Evolutionary conservation across 2,329 filamentous ascomycete genomes (phyloP), one percentile per base, ranked within the genome.

Genomic region (Davidsoniella neocaledoniae): DNA sequence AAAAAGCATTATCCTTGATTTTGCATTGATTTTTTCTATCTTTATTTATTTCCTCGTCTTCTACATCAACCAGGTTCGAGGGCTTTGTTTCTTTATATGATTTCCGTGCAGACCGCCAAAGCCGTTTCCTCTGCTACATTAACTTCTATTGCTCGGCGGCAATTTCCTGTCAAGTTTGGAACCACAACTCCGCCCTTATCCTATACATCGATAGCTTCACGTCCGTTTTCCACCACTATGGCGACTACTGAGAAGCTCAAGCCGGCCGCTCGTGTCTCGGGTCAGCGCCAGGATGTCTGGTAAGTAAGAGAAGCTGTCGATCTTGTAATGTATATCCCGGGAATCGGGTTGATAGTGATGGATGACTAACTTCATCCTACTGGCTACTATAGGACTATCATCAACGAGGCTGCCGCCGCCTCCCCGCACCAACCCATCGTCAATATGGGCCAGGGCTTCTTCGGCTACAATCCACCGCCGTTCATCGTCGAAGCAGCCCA

Each of bases 401-500:
- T 81, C 65, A 81, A 81, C 56, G 77, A 81, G 63, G 77, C 73
- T 9, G 77, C 77, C 3, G 73, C 74, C 6, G 73, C 74, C 26
- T 79, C 76, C 23, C 75, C 76, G 16, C 73, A 70, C 53, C 75
- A 79, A 61, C 76, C 77, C 52, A 78, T 81, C 55, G 71, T 80
- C 54, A 81, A 81, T 57, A 70, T 79, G 68, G 76, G 76, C 25
- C 75, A 79, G 61, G 76, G 76, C 49, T 86, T 86, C 71, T 88
- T 86, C 58, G 90, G 90, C 52, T 96, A 96, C 66, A 96, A 96
- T 62, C 90, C 90, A 51, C 90, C 90, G 6, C 66, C 81, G 36
- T 96, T 94, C 64, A 86, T 95, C 56, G 71, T 95, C 56, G 76
- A 94, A 58, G 91, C 91, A 40, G 91, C 91, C 47, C 96, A 94